Base-by-base conservation (phyloP, 768 basidiomycete genomes). In the Leccinum sublutescens region DNA sequence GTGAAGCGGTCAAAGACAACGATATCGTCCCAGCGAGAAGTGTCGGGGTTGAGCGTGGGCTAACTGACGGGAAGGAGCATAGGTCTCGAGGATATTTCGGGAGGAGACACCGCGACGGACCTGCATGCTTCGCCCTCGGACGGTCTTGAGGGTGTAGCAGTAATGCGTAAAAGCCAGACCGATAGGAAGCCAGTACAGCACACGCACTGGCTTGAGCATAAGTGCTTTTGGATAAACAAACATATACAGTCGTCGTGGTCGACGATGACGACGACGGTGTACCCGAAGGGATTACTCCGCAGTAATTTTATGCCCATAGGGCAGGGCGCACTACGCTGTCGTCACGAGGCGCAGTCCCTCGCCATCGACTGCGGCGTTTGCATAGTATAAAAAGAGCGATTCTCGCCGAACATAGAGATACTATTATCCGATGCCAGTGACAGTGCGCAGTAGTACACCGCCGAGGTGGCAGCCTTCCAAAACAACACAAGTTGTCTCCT, bases 51-150 rank as follows among this genome's bases (percentile, higher is more conserved):
- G 57, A 91, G 78, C 33, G 87, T 88, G 31, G 89, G 80, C 79
- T 80, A 69, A 80, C 84, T 86, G 76, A 67, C 73, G 75, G 56
- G 52, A 49, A 49, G 47, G 50, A 53, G 38, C 34, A 47, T 4
- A 10, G 14, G 38, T 43, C 19, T 43, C 19, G 10, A 43, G 23
- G 21, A 14, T 33, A 9, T 50, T 25, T 33, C 2, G 21, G 52
- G 3, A 52, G 76, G 57, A 10, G 9, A 4, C 4, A 29, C 27
- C 27, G 33, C 12, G 15, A 55, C 64, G 50, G 62, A 88, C 88
- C 85, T 89, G 87, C 88, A 91, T 91, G 65, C 88, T 89, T 50
- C 82, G 75, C 5, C 88, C 89, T 9, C 75, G 77, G 12, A 89
- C 77, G 3, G 77, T 73, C 59, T 84, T 82, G 23, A 88, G 49